phyloP scores from a whole-genome alignment of 2,329 filamentous ascomycete species.

The Ophiognomonia clavigignenti-juglandacearum region DNA sequence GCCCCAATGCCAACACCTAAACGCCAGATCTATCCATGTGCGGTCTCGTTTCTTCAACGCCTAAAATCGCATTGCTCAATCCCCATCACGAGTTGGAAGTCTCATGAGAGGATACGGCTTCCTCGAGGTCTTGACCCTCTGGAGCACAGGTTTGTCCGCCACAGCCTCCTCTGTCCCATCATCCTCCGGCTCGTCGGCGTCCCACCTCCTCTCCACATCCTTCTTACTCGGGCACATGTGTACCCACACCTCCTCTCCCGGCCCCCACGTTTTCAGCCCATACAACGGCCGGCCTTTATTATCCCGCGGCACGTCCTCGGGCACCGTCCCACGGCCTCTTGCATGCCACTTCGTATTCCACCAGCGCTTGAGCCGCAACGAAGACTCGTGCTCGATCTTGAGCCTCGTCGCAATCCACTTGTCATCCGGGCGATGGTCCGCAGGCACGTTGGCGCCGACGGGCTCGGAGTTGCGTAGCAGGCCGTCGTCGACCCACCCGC shows the following conservation, averaged over 20 bases:
- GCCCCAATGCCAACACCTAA: background rate
- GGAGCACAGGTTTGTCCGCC: background rate
- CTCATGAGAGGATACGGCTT: background rate
- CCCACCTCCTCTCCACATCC: constrained; percentile 19
- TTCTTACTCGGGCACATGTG: constrained; percentile 25
- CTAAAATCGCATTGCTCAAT: background rate
- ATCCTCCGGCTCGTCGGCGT: background rate
- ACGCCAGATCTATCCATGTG: background rate
- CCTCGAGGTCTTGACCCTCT: background rate
- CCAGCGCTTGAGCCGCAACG: constrained; percentile 40
- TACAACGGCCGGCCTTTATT: constrained; percentile 31
- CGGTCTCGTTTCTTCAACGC: background rate
- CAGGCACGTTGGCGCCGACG: constrained; percentile 42
- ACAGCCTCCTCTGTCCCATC: background rate
- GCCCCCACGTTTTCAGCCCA: constrained; percentile 27
- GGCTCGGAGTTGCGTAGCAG: constrained; percentile 38
- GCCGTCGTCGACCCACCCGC: constrained; percentile 46
- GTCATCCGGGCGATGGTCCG: constrained; percentile 49
- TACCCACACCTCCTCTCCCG: constrained; percentile 27
- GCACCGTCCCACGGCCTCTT: constrained; percentile 32
- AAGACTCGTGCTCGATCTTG: constrained; percentile 54
- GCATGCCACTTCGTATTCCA: constrained; percentile 18
- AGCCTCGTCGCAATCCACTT: constrained; percentile 55
- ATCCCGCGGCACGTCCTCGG: constrained; percentile 27
- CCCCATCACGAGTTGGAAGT: background rate